Conservation (phyloP, 1,139 yeast genomes). For the Yueomyces sp. region DNA sequence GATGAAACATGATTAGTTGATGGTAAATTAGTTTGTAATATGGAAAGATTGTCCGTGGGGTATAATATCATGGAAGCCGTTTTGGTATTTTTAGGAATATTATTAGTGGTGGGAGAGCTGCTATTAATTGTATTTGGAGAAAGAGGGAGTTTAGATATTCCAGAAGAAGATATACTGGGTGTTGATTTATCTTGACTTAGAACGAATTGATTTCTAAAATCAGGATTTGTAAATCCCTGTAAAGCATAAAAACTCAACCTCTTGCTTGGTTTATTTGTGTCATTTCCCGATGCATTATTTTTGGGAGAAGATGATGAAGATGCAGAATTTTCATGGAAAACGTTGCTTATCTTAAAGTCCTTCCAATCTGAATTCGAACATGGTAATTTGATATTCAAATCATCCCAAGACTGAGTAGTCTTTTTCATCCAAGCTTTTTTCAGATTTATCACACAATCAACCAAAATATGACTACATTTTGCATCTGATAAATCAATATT, state of each 20-base stretch:
- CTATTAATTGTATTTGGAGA: neutral
- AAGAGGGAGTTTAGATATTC: neutral
- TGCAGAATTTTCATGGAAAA: conserved; percentile 7
- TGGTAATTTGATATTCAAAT: conserved; percentile 13
- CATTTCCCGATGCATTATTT: conserved; percentile 7
- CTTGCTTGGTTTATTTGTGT: no score
- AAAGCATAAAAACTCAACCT: conserved; percentile 20
- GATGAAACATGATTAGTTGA: neutral
- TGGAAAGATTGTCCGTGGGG: conserved; percentile 14
- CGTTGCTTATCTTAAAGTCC: conserved; percentile 13
- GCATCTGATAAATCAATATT: conserved; percentile 27
- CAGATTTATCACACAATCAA: conserved; percentile 29
- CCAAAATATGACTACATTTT: conserved; percentile 26
- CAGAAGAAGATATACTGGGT: neutral
- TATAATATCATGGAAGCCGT: conserved; percentile 24
- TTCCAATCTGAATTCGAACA: conserved; percentile 14
- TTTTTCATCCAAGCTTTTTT: conserved; percentile 29
- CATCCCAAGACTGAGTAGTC: conserved; percentile 17
- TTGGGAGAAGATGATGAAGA: conserved; percentile 3
- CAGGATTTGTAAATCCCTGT: conserved; percentile 22
- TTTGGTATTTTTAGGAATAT: conserved; percentile 5
- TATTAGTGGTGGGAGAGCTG: no score
- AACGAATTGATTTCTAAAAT: conserved; percentile 21
- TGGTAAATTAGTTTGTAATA: neutral
- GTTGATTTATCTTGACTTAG: conserved; percentile 3